Base-by-base conservation (phyloP, 257 asterid species). In the Cordia subcordata region DNA sequence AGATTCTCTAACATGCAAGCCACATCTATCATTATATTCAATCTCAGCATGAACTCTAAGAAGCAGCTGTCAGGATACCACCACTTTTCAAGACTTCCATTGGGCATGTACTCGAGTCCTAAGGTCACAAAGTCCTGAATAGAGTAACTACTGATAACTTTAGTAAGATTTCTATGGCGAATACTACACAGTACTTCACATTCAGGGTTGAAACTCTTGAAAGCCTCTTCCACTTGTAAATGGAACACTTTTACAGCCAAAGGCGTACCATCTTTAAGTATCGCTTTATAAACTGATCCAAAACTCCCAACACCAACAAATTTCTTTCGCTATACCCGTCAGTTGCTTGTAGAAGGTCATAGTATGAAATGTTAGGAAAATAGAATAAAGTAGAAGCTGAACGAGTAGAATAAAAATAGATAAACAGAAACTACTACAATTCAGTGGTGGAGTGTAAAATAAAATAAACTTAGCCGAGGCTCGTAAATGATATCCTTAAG, bases 81-180 rank as follows among this genome's bases (percentile, higher is more conserved):
- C 70, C 72, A 72, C 51, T 61, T 71, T 27, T 76, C 78, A 45
- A 73, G 77, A 47, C 58, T 73, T 11, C 79, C 79, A 14, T 66
- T 73, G 6, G 71, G 71, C 79, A 73, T 69, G 66, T 61, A 72
- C 27, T 73, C 67, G 8, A 77, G 77, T 11, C 69, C 58, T 10
- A 77, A 32, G 3, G 77, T 74, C 46, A 66, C 73, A 27, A 66
- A 77, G 14, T 73, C 69, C 1, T 22, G 63, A 9, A 66, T 77
- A 27, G 79, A 63, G 63, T 79, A 77, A 19, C 69, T 69, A 9
- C 70, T 35, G 9, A 73, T 52, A 22, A 77, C 72, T 66, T 66
- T 66, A 0, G 50, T 45, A 10, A 77, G 72, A 61, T 73, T 77
- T 37, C 75, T 18, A 27, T 77, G 82, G 19, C 82, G 75, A 57